Base-by-base conservation (phyloP, 768 basidiomycete genomes). In the Leccinum pellstonianum region DNA sequence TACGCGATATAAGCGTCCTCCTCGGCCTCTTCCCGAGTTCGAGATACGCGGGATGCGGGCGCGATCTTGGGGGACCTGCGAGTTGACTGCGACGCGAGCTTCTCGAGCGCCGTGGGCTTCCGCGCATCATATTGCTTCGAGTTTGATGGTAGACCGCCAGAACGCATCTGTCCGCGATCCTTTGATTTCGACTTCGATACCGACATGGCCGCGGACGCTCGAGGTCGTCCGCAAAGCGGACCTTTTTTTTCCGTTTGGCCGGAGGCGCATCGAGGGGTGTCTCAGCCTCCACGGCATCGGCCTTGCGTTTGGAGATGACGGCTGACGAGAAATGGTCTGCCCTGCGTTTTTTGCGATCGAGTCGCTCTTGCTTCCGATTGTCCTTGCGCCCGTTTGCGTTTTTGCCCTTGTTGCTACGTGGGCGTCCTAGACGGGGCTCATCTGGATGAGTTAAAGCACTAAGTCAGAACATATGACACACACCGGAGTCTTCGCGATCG, bases 1-100 rank as follows among this genome's bases (percentile, higher is more conserved):
- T 90, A 87, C 0, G 86, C 81, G 48, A 98, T 97, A 68, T 95
- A 93, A 0, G 82, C 81, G 67, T 95, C 94, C 65, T 98, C 95
- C 35, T 88, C 81, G 31, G 79, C 74, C 61, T 91, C 83, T 58
- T 76, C 74, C 33, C 70, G 76, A 6, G 73, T 73, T 25, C 72
- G 77, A 25, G 75, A 64, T 2, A 56, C 25, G 3, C 58, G 69
- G 0, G 41, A 19, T 9, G 8, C n/a, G 41, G 54, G 52, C 9
- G 57, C 52, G 0, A 41, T 47, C 54, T 55, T 57, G 9, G 9
- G n/a, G n/a, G 17, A n/a, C 41, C 11, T 43, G 47, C 63, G 55
- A 1, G 55, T 54, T 37, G 71, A 59, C 31, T 65, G 66, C 4
- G 59, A 63, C 0, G 59, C 69, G 21, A 77, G 70, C 60, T 71